These are phyloP conservation scores for Penicillium mononematosum DNA, from an alignment of 495 filamentous ascomycete species.

Conservation along the genomic window DNA sequence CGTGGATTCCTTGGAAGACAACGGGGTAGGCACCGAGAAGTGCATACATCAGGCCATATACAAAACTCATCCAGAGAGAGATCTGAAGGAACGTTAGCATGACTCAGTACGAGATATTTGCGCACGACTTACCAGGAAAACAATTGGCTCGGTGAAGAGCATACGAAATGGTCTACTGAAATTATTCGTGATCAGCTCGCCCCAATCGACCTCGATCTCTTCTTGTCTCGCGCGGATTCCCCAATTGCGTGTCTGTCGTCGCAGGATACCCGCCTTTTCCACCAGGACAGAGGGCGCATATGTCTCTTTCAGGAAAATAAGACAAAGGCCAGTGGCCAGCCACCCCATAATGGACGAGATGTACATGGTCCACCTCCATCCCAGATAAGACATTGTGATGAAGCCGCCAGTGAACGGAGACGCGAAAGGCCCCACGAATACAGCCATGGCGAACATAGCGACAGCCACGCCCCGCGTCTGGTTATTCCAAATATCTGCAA, in stretches of 20 bases:
- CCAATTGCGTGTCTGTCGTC: conserved; percentile 49
- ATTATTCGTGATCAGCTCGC: conserved; percentile 40
- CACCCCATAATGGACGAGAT: conserved; percentile 44
- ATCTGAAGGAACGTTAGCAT: conserved; percentile 35
- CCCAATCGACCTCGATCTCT: conserved; percentile 45
- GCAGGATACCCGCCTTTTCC: conserved; percentile 39
- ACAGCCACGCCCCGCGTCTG: conserved; percentile 48
- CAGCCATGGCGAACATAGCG: conserved; percentile 50
- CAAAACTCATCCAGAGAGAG: conserved; percentile 48
- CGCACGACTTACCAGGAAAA: conserved; percentile 18
- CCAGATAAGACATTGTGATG: conserved; percentile 42
- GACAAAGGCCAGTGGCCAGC: conserved; percentile 24
- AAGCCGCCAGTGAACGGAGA: conserved; percentile 51
- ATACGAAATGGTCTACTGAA: conserved; percentile 48
- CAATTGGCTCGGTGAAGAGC: conserved; percentile 46
- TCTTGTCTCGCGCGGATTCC: conserved; percentile 50
- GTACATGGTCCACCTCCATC: conserved; percentile 52
- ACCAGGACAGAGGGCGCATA: conserved; percentile 42
- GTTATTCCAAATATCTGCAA: conserved; percentile 53
- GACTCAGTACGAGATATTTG: not conserved
- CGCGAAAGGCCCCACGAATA: conserved; percentile 50
- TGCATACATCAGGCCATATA: conserved; percentile 47
- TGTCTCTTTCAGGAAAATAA: conserved; percentile 39
- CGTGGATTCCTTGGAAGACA: conserved; percentile 39
- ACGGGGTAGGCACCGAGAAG: conserved; percentile 43